Conservation (phyloP, 2,329 filamentous ascomycete genomes). For the Aspergillus awamori region DNA sequence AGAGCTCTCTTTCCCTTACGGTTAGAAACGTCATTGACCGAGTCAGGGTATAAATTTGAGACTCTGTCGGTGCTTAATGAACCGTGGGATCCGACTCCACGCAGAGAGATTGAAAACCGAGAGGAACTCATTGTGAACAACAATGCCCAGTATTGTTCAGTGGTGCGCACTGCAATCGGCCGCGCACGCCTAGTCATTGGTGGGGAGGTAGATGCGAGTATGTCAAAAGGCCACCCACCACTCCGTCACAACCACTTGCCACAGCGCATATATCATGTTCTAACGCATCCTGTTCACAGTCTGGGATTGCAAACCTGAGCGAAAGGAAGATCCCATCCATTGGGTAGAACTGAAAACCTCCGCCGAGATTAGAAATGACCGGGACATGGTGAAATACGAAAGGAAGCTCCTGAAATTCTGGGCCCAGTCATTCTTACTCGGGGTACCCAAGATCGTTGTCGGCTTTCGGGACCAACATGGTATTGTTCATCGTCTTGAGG, state of each 20-base stretch:
- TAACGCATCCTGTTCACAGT: conserved; percentile 52
- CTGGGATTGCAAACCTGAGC: conserved; percentile 77
- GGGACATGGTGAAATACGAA: conserved; percentile 76
- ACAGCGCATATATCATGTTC: neutral
- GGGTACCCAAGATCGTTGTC: conserved; percentile 87
- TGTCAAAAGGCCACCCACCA: conserved; percentile 27
- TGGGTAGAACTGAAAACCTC: conserved; percentile 96
- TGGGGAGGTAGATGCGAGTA: conserved; percentile 90
- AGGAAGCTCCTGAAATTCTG: conserved; percentile 93
- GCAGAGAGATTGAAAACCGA: conserved; percentile 77
- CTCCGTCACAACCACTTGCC: neutral
- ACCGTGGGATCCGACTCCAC: conserved; percentile 71
- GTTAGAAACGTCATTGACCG: conserved; percentile 10
- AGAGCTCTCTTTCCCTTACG: neutral
- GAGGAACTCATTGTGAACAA: conserved; percentile 77
- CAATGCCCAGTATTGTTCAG: conserved; percentile 91
- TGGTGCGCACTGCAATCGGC: conserved; percentile 86
- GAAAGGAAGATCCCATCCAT: conserved; percentile 69
- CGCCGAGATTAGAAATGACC: conserved; percentile 68
- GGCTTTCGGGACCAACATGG: conserved; percentile 79
- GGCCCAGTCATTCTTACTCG: conserved; percentile 93
- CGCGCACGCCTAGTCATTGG: conserved; percentile 74
- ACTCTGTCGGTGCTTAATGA: conserved; percentile 74
- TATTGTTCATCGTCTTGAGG: conserved; percentile 70
- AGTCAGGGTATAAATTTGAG: conserved; percentile 91